Evolutionary conservation across 768 basidiomycete species (phyloP).

Genomic region (Strobilomyces dryophilus): DNA sequence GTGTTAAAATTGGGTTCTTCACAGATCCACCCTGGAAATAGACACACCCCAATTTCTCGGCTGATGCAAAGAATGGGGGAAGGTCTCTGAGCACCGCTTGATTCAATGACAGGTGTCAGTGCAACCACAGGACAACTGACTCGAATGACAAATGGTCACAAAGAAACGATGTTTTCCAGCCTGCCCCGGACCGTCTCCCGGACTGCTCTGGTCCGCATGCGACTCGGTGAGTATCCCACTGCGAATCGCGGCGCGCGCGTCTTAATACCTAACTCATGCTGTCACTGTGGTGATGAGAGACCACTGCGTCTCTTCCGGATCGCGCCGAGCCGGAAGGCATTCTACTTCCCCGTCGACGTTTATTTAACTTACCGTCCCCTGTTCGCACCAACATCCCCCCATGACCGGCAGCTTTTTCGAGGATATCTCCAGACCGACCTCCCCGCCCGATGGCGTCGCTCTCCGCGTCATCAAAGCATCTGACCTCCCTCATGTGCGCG

Average conservation of each 20-base stretch:
- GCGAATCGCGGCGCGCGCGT: not conserved
- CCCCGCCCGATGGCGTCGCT: slow-evolving; percentile 7
- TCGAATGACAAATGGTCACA: not conserved
- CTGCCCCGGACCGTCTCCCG: not conserved
- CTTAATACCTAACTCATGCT: not conserved
- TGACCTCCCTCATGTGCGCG: slow-evolving; percentile 25
- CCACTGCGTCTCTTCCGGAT: slow-evolving; percentile 10
- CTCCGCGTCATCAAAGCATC: slow-evolving; percentile 28
- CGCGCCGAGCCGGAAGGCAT: slow-evolving; percentile 9
- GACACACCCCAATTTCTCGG: not conserved
- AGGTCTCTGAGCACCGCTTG: not conserved
- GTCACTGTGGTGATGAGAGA: not conserved
- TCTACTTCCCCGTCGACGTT: not conserved
- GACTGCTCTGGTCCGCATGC: not conserved
- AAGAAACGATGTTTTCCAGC: not conserved
- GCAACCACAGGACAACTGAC: not conserved
- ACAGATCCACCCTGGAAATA: not conserved
- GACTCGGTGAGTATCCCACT: not conserved
- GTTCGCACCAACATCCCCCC: not conserved
- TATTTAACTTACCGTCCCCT: not conserved
- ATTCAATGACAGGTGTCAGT: not conserved
- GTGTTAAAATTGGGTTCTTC: not conserved
- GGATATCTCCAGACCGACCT: not conserved
- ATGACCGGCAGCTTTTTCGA: slow-evolving; percentile 9
- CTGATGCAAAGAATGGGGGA: too few relatives aligned